Conservation (phyloP, 176 grass and related monocot species). For the Dactylis glomerata region DNA sequence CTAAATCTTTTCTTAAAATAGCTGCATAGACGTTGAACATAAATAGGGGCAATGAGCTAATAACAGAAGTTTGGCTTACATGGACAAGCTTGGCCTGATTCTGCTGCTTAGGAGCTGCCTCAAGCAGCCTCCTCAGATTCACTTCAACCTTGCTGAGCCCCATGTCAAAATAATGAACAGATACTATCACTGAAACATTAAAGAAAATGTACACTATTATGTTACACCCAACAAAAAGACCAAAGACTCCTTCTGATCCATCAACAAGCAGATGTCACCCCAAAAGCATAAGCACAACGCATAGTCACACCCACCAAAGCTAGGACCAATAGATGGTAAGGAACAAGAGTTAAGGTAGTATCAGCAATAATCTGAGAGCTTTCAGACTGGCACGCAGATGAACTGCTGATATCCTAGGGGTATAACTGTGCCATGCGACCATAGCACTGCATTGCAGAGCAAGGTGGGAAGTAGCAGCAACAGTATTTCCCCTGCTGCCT, state of each 20-base stretch:
- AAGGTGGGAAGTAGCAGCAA: not conserved
- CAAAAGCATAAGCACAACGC: not conserved
- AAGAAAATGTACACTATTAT: not conserved
- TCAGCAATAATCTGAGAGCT: not conserved
- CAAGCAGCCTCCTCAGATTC: constrained; percentile 79
- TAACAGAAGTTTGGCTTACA: constrained; percentile 24
- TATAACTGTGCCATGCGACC: not conserved
- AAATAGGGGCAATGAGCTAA: not conserved
- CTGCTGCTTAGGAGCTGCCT: constrained; percentile 62
- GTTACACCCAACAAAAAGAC: not conserved
- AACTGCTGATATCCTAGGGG: not conserved
- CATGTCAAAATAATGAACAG: constrained; percentile 39
- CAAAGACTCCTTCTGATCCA: not conserved
- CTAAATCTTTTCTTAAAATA: not conserved
- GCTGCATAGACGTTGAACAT: not conserved
- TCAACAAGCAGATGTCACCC: not conserved
- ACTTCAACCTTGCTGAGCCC: constrained; percentile 77
- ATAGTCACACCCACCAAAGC: not conserved
- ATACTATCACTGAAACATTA: not conserved
- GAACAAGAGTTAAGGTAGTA: not conserved
- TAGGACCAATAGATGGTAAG: not conserved
- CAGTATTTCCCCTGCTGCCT: not conserved
- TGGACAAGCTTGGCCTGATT: constrained; percentile 85
- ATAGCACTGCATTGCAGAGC: not conserved
- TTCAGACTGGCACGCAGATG: not conserved